phyloP scores from a whole-genome alignment of 1,284 basidiomycete genomes.

The Microstroma glucosiphilum region DNA sequence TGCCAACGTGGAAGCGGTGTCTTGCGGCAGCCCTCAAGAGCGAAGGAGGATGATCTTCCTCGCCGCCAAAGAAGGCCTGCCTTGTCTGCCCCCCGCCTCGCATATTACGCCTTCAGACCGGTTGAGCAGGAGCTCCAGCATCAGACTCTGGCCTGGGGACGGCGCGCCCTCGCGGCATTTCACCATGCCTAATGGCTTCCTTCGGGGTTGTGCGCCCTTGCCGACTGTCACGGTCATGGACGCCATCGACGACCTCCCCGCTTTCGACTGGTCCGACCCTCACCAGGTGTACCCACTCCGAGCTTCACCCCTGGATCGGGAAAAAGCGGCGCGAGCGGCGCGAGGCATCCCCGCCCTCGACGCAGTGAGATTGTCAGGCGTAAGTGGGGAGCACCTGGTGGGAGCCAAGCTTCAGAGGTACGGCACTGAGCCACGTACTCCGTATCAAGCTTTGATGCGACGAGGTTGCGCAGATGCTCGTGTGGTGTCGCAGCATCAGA shows the following conservation, averaged over 20 bases:
- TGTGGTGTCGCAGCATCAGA: constrained; percentile 4
- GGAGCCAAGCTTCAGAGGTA: not conserved
- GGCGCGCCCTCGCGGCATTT: not conserved
- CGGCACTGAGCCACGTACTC: not conserved
- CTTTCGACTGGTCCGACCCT: not conserved
- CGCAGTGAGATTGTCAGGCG: not conserved
- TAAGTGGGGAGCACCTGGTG: not conserved
- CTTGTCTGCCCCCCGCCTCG: not conserved
- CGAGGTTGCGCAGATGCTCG: not conserved
- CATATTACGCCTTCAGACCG: not conserved
- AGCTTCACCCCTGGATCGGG: not conserved
- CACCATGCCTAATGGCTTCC: not conserved
- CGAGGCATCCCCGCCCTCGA: constrained; percentile 1
- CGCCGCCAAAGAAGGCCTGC: not conserved
- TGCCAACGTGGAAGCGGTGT: not conserved
- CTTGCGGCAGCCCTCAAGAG: not conserved
- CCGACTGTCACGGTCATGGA: not conserved
- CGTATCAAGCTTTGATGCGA: not conserved
- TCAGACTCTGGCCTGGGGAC: not conserved
- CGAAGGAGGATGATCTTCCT: not conserved
- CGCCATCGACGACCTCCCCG: not conserved
- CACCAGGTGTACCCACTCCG: not conserved
- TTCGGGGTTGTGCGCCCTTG: not conserved
- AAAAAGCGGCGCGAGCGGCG: not conserved
- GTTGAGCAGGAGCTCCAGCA: too few relatives aligned